Evolutionary conservation across 805 yeast genomes (phyloP).

Genomic region (Yarrowia osloensis): DNA sequence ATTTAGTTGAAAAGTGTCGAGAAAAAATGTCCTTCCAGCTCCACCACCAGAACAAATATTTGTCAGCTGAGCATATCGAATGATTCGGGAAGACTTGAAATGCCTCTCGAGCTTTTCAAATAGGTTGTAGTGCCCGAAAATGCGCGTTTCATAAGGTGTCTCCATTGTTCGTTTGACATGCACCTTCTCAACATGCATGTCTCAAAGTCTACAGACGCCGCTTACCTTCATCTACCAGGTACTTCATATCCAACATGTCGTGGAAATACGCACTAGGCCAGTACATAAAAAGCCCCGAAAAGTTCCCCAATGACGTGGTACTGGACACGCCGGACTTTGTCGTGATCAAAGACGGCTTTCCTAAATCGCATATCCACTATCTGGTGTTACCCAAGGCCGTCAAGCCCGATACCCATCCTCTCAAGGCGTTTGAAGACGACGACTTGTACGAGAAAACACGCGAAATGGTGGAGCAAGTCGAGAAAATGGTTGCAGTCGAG

Average conservation of each 20-base stretch:
- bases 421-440: constrained; percentile 49
- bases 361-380: constrained; percentile 63
- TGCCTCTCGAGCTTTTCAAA: too few species aligned
- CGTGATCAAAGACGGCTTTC: constrained; percentile 61
- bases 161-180: too few species aligned
- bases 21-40: too few species aligned
- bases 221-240: too few species aligned
- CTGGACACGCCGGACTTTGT: constrained; percentile 55
- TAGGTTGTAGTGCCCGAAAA: too few species aligned
- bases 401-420: constrained; percentile 48
- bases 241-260: constrained; percentile 48
- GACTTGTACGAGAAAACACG: constrained; percentile 41
- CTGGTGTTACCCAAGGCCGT: constrained; percentile 59
- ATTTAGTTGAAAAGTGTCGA: too few species aligned
- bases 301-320: constrained; percentile 45
- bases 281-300: constrained; percentile 54
- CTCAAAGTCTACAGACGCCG: too few species aligned
- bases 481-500: constrained; percentile 40
- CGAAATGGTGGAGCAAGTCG: constrained; percentile 47
- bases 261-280: constrained; percentile 42
- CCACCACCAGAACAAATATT: too few species aligned
- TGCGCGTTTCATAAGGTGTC: too few species aligned
- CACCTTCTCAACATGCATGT: constrained; percentile 44
- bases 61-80: too few species aligned
- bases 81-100: too few species aligned